A percentile compares a stretch with the other conserved stretches of the same genome.
Evolutionary conservation across 495 filamentous ascomycete species (phyloP).

Genomic region (Talaromyces adpressus): DNA sequence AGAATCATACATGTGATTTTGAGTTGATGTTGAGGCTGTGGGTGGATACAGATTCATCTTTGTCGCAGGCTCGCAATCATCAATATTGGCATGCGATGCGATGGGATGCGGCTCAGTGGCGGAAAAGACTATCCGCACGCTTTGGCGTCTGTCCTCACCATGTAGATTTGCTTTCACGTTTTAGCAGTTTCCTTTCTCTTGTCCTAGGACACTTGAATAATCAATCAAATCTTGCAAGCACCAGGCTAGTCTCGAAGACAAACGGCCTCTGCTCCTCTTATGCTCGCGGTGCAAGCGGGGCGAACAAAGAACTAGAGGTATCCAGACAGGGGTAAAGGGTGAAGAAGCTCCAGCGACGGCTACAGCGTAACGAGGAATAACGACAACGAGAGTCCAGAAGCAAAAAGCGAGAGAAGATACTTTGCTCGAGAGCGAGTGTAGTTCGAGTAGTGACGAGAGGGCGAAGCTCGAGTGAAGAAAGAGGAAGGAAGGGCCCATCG

Average conservation of each 20-base stretch:
- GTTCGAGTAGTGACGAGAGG: not conserved
- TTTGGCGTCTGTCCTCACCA: not conserved
- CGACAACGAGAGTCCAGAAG: not conserved
- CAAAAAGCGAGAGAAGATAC: not conserved
- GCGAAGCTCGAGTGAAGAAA: not conserved
- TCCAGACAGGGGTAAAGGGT: not conserved
- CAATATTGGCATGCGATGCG: not conserved
- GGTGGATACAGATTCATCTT: slow-evolving; percentile 6
- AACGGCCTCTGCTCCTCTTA: not conserved
- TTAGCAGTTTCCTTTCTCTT: not conserved
- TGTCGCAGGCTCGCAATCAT: slow-evolving; percentile 1
- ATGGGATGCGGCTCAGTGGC: not conserved
- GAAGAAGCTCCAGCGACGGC: not conserved
- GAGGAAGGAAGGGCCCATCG: not conserved
- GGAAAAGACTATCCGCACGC: not conserved
- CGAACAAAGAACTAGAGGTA: not conserved
- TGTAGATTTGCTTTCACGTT: not conserved
- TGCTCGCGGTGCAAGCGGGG: not conserved
- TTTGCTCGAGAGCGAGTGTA: not conserved
- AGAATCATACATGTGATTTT: not conserved
- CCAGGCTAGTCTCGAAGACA: not conserved
- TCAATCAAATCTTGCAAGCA: not conserved
- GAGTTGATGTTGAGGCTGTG: not conserved
- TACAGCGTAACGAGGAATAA: not conserved
- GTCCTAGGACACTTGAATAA: not conserved